Conservation (phyloP, 2,329 filamentous ascomycete species). For the Bipolaris gigantea region DNA sequence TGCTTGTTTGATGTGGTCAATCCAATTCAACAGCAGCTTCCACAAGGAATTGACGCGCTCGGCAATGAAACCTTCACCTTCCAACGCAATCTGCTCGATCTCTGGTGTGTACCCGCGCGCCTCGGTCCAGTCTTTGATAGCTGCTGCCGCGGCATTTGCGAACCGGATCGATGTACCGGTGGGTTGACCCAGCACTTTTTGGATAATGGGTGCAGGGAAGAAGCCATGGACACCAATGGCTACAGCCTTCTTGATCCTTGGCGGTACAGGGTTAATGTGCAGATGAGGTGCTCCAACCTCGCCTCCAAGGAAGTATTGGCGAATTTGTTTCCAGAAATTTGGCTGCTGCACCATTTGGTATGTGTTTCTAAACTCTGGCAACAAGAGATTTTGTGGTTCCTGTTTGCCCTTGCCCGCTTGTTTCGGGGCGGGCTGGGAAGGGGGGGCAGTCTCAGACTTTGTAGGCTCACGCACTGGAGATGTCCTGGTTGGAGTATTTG, state of each 20-base stretch:
- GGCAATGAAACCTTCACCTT: constrained; percentile 89
- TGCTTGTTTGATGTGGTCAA: constrained; percentile 82
- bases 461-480: constrained; percentile 33
- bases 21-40: constrained; percentile 93
- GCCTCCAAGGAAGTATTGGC: constrained; percentile 47
- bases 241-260: constrained; percentile 79
- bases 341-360: constrained; percentile 57
- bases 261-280: constrained; percentile 67
- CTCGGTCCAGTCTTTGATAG: constrained; percentile 81
- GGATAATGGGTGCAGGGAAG: constrained; percentile 82
- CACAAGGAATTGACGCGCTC: constrained; percentile 90
- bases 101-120: constrained; percentile 69
- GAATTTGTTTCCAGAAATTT: constrained; percentile 50
- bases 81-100: constrained; percentile 90
- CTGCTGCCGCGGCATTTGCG: constrained; percentile 80
- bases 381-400: constrained; percentile 62
- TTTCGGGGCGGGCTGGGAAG: constrained; percentile 33
- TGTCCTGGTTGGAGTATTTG: constrained; percentile 33
- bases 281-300: constrained; percentile 67
- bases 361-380: constrained; percentile 70
- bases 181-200: constrained; percentile 90
- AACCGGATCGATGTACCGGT: constrained; percentile 95
- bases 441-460: constrained; percentile 29
- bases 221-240: constrained; percentile 94
- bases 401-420: constrained; percentile 27